Conservation (phyloP, 1,284 basidiomycete species). For the Leccinum holopus region DNA sequence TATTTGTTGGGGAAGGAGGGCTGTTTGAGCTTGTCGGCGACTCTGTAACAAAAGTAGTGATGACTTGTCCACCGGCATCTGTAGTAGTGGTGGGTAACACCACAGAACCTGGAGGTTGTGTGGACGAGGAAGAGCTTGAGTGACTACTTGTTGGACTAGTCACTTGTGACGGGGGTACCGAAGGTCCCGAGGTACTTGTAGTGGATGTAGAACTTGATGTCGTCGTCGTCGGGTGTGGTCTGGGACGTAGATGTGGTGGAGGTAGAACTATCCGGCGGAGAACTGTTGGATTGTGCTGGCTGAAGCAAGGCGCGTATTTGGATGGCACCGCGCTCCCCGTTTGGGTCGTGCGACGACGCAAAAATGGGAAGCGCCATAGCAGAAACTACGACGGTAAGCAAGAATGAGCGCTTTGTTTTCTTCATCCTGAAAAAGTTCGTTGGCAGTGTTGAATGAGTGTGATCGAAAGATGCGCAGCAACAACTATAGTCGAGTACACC, state of each 20-base stretch:
- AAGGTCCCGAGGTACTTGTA: conserved; percentile 9
- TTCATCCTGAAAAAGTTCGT: conserved; percentile 25
- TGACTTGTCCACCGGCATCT: conserved; percentile 23
- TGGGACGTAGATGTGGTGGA: conserved; percentile 6
- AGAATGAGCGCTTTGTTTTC: conserved; percentile 26
- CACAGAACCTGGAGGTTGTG: conserved; percentile 8
- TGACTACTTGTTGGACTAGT: conserved; percentile 6
- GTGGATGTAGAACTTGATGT: neutral
- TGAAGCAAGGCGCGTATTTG: conserved; percentile 21
- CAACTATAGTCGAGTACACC: conserved; percentile 9
- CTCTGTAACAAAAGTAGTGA: conserved; percentile 21
- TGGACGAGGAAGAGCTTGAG: neutral
- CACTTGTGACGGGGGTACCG: conserved; percentile 11
- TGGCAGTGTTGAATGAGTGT: conserved; percentile 20
- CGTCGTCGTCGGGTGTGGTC: neutral
- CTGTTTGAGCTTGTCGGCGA: conserved; percentile 11
- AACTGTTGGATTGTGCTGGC: neutral
- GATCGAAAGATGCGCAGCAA: conserved; percentile 27
- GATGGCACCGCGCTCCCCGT: conserved; percentile 19
- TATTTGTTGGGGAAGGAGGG: conserved; percentile 17
- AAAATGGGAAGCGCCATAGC: conserved; percentile 31
- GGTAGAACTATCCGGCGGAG: neutral
- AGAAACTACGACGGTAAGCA: conserved; percentile 31
- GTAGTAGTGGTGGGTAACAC: conserved; percentile 27
- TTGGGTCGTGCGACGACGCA: conserved; percentile 26